These are phyloP conservation scores for Aspergillus versicolor DNA, from an alignment of 2,329 filamentous ascomycete species.

Conservation along the genomic window DNA sequence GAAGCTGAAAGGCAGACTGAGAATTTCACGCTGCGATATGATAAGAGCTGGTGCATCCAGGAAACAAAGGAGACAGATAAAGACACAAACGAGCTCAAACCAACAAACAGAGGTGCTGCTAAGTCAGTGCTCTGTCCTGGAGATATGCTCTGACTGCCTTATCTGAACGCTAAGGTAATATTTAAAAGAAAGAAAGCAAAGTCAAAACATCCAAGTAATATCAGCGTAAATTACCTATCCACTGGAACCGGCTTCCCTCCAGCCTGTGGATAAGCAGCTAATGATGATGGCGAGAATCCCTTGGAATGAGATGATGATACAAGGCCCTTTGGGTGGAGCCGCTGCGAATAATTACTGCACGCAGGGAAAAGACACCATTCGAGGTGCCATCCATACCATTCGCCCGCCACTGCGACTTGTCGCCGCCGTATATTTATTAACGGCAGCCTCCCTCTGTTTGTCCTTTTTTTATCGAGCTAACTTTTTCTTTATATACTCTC, in stretches of 20 bases:
- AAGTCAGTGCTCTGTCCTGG: too few relatives aligned
- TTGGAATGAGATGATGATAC: conserved; percentile 34
- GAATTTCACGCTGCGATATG: background rate
- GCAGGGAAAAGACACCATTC: conserved; percentile 14
- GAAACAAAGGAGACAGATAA: background rate
- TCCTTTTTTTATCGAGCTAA: conserved; percentile 1
- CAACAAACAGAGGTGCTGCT: too few relatives aligned
- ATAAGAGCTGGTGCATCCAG: background rate
- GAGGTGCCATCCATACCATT: background rate
- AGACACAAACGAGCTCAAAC: background rate
- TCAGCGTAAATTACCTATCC: conserved; percentile 3
- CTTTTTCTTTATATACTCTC: background rate
- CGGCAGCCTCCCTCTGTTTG: background rate
- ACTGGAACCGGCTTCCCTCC: background rate
- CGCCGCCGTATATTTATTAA: conserved; percentile 6
- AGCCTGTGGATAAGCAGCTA: conserved; percentile 7
- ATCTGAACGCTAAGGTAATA: background rate
- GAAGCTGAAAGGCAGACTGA: background rate
- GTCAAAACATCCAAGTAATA: background rate
- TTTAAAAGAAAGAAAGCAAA: background rate
- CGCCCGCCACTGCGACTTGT: conserved; percentile 7
- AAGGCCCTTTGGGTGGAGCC: conserved; percentile 25
- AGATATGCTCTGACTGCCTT: background rate
- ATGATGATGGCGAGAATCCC: conserved; percentile 39
- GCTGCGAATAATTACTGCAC: conserved; percentile 14